Evolutionary conservation across 225 moss, liverwort and hornwort genomes (phyloP), one percentile per base, ranked within the genome.

Genomic region (Thuidium tamariscinum): DNA sequence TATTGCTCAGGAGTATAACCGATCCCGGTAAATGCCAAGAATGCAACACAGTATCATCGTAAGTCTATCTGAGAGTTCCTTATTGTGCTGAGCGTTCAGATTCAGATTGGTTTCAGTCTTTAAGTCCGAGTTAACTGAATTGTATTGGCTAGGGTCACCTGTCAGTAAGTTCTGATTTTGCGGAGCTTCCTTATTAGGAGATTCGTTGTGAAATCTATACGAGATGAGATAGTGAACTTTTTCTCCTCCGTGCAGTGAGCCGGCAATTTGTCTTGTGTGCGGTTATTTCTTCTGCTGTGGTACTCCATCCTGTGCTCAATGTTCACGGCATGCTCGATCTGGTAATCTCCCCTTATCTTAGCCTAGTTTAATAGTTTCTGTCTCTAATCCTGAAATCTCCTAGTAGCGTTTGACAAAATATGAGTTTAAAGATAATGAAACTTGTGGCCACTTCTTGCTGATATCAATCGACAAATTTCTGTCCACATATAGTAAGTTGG

Each of bases 201-300:
- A 34, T 76, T 69, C 27, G 16, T 84, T 72, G 69, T 57, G 39
- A 61, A 57, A 57, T 36, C 44, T 42, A 39, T 64, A 82, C n/a
- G 67, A 65, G 66, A 75, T 59, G 74, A 62, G 32, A 85, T 74
- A 62, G 76, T 83, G 56, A 70, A 61, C 51, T 44, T 63, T 13
- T 59, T 65, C 26, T n/a, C 60, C n/a, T 74, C 62, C 69, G 74
- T 86, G 89, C 94, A 99, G 98, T 13, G 92, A 99, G 25, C 95
- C 97, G 84, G 98, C 97, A 80, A 63, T 99, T 82, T 99, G 98
- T 89, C 89, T 99, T 44, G 89, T 97, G 57, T 99, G 98, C 79
- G 93, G 94, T 37, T 37, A 84, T 32, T 88, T 97, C 84, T 93
- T 95, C 80, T 99, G 98, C 91, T 95, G 86, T 87, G 91, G 91